Conservation (phyloP, 495 filamentous ascomycete genomes). For the Xylaria longipes region DNA sequence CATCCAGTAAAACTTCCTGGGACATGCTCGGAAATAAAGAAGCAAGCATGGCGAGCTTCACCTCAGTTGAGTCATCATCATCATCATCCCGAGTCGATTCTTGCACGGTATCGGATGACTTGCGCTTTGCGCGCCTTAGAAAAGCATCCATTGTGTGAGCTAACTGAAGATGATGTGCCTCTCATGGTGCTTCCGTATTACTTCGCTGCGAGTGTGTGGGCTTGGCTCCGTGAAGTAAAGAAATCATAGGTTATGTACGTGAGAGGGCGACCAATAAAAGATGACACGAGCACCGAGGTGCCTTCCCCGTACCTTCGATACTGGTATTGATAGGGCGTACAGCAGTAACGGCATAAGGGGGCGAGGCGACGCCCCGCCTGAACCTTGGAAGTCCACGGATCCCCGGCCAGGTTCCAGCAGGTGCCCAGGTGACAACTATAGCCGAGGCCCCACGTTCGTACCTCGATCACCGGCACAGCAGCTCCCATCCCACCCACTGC, state of each 20-base stretch:
- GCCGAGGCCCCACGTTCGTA: slow-evolving; percentile 37
- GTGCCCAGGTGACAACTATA: background rate
- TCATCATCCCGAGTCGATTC: slow-evolving; percentile 32
- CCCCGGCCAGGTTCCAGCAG: background rate
- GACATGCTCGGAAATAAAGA: slow-evolving; percentile 73
- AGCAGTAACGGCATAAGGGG: slow-evolving; percentile 1
- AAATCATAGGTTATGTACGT: background rate
- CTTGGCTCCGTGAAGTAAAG: background rate
- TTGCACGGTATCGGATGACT: slow-evolving; percentile 36
- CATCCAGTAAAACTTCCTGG: slow-evolving; percentile 74
- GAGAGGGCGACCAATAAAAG: slow-evolving; percentile 6
- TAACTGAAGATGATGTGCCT: background rate
- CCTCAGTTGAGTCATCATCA: slow-evolving; percentile 77
- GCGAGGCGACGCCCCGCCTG: background rate
- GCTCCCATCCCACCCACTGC: background rate
- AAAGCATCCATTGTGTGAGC: slow-evolving; percentile 51
- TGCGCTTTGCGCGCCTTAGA: slow-evolving; percentile 52
- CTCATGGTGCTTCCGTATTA: slow-evolving; percentile 8
- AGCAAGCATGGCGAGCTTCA: slow-evolving; percentile 82
- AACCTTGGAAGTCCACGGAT: no score
- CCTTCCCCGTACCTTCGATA: background rate
- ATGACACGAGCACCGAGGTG: background rate
- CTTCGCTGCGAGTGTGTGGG: background rate
- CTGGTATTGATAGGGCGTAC: background rate
- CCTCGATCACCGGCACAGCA: background rate